These are phyloP conservation scores for Articulospora tetracladia DNA, from an alignment of 495 filamentous ascomycete species.

Conservation along the genomic window DNA sequence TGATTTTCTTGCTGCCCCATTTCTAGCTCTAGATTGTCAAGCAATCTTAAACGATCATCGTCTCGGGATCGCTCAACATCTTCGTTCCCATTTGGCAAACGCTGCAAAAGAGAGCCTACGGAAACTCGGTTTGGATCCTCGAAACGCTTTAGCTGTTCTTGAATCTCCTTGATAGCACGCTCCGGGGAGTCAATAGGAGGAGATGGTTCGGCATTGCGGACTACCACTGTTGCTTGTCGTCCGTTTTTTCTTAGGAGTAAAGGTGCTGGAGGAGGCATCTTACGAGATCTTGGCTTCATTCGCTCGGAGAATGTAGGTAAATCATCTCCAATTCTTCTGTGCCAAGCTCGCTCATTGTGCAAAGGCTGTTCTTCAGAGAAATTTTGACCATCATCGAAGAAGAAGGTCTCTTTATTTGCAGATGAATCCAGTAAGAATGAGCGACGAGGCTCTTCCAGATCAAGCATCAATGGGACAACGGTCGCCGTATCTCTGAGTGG, in stretches of 20 bases:
- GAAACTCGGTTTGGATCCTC: conserved; percentile 22
- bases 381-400: conserved; percentile 16
- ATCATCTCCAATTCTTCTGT: conserved; percentile 47
- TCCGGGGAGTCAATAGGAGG: conserved; percentile 46
- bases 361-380: conserved; percentile 14
- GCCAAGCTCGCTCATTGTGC: conserved; percentile 30
- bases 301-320: conserved; percentile 49
- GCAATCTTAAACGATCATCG: conserved; percentile 29
- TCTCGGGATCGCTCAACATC: conserved; percentile 20
- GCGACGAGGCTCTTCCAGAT: conserved; percentile 14
- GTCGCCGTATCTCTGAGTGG: conserved; percentile 6
- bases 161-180: conserved; percentile 43
- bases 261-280: conserved; percentile 44
- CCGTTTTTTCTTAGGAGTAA: conserved; percentile 36
- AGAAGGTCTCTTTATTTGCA: not conserved
- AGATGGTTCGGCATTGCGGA: conserved; percentile 25
- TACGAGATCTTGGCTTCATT: conserved; percentile 22
- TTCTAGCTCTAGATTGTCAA: conserved; percentile 49
- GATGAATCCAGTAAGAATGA: conserved; percentile 2
- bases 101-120: conserved; percentile 17
- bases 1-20: conserved; percentile 47
- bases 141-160: conserved; percentile 38
- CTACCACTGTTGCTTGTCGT: conserved; percentile 26
- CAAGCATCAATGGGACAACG: conserved; percentile 35
- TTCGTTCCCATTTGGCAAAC: conserved; percentile 22